These are phyloP conservation scores for Herpotrichia juniperi DNA, from an alignment of 2,329 filamentous ascomycete genomes.

Conservation along the genomic window DNA sequence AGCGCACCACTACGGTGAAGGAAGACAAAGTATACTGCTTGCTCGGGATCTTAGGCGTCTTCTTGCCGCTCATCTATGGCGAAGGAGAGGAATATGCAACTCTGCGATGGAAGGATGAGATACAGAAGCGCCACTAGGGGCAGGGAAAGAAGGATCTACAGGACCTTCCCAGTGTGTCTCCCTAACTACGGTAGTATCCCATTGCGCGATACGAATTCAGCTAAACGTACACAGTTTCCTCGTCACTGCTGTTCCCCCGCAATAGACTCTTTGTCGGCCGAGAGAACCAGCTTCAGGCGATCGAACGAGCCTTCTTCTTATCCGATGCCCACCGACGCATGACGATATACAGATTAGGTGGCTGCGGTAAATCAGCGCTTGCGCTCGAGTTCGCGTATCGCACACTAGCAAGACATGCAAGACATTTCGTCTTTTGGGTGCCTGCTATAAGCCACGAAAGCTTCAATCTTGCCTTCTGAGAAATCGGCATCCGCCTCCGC, in stretches of 20 bases:
- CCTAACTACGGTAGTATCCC: not conserved
- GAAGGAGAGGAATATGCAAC: slow-evolving; percentile 23
- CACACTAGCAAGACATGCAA: slow-evolving; percentile 13
- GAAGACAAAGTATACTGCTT: slow-evolving; percentile 32
- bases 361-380: slow-evolving; percentile 39
- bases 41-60: slow-evolving; percentile 28
- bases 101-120: slow-evolving; percentile 15
- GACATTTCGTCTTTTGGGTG: slow-evolving; percentile 23
- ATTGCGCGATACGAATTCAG: not conserved
- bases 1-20: slow-evolving; percentile 23
- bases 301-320: slow-evolving; percentile 28
- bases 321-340: slow-evolving; percentile 27
- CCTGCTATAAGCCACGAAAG: slow-evolving; percentile 25
- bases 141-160: not conserved
- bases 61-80: slow-evolving; percentile 21
- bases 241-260: slow-evolving; percentile 26
- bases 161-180: not conserved
- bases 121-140: not conserved
- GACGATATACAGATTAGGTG: slow-evolving; percentile 35
- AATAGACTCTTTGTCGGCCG: slow-evolving; percentile 36
- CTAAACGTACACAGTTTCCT: slow-evolving; percentile 1
- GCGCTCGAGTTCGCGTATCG: slow-evolving; percentile 36
- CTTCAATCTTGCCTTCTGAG: slow-evolving; percentile 21
- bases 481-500: slow-evolving; percentile 17
- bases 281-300: slow-evolving; percentile 24